Conservation (phyloP, 1,284 basidiomycete genomes). For the Ganoderma sp. region DNA sequence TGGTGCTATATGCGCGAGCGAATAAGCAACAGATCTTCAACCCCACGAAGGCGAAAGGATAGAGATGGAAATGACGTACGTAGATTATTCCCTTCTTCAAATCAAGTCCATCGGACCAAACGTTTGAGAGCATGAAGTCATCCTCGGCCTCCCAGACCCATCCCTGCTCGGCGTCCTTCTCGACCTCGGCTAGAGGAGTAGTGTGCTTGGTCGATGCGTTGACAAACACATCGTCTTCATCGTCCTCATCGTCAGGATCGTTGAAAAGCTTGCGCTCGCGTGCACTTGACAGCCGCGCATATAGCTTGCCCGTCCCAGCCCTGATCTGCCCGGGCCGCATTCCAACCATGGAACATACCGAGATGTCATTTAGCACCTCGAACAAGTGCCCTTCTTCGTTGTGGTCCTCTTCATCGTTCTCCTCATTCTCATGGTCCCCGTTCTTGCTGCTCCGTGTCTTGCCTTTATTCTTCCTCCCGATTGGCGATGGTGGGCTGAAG, state of each 20-base stretch:
- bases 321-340: slow-evolving; percentile 60
- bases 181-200: slow-evolving; percentile 33
- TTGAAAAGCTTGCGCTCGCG: slow-evolving; percentile 60
- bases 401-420: background rate
- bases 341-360: slow-evolving; percentile 43
- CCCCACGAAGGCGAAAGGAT: background rate
- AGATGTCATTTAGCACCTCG: slow-evolving; percentile 56
- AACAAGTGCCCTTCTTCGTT: slow-evolving; percentile 56
- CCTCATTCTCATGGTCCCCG: slow-evolving; percentile 16
- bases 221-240: slow-evolving; percentile 33
- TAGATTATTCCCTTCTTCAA: slow-evolving; percentile 60
- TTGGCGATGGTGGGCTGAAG: slow-evolving; percentile 13
- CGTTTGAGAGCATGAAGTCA: slow-evolving; percentile 60
- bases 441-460: background rate
- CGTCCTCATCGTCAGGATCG: slow-evolving; percentile 32
- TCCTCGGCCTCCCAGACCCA: slow-evolving; percentile 73
- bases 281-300: slow-evolving; percentile 59
- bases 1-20: slow-evolving; percentile 51
- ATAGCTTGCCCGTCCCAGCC: slow-evolving; percentile 51
- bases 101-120: slow-evolving; percentile 59
- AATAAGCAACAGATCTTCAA: background rate
- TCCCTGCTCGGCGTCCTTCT: slow-evolving; percentile 42
- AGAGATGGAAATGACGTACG: slow-evolving; percentile 48
- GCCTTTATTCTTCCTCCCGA: slow-evolving; percentile 9
- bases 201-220: background rate